These are phyloP conservation scores for Pyrenochaeta sp. DNA, from an alignment of 2,329 filamentous ascomycete species.

Conservation along the genomic window DNA sequence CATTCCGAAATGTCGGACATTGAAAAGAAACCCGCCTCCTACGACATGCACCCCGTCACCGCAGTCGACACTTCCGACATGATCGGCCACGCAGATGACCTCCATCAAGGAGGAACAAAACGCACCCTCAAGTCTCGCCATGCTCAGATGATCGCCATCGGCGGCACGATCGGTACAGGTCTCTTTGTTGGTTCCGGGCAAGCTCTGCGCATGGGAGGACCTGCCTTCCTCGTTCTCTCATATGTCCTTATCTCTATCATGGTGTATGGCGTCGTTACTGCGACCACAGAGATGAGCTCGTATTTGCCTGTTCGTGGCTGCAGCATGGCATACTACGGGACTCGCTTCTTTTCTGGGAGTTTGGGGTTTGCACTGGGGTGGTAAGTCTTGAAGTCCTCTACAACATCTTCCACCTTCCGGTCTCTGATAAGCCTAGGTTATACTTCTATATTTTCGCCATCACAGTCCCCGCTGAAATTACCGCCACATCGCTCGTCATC, in stretches of 20 bases:
- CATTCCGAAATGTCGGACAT: no score
- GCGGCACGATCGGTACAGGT: conserved; percentile 27
- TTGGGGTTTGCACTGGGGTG: conserved; percentile 54
- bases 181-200: conserved; percentile 53
- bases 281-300: conserved; percentile 56
- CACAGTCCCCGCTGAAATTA: conserved; percentile 56
- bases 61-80: no score
- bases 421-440: no score
- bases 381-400: no score
- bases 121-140: conserved; percentile 33
- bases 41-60: no score
- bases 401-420: no score
- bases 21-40: no score
- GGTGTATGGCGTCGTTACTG: conserved; percentile 57
- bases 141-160: conserved; percentile 24
- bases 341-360: conserved; percentile 53
- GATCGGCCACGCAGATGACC: no score
- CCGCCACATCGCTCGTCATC: conserved; percentile 41
- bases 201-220: conserved; percentile 50
- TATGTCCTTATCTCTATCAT: conserved; percentile 54
- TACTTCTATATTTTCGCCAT: conserved; percentile 50
- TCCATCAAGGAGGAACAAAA: no score
- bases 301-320: conserved; percentile 67
- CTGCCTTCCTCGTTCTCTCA: conserved; percentile 55
- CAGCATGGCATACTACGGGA: conserved; percentile 56